A percentile compares a stretch with the other conserved stretches of the same genome.
Evolutionary conservation across 108 stramenopile species (phyloP).

Genomic region (Mayamaea pseudoterrestris): DNA sequence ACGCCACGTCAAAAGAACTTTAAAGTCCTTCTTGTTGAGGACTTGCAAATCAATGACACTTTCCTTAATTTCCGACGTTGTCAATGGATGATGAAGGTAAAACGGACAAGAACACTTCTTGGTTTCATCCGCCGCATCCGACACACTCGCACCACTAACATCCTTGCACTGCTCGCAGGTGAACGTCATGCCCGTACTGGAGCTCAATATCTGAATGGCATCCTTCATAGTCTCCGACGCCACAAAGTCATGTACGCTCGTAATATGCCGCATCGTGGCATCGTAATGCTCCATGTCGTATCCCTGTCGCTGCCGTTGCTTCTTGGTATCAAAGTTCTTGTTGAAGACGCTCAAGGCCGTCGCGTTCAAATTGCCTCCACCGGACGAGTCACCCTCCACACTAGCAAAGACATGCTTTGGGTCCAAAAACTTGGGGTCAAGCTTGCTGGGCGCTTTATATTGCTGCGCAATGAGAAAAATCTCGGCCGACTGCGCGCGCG

Average conservation of each 20-base stretch:
- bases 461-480: slow-evolving; percentile 93
- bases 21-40: slow-evolving; percentile 94
- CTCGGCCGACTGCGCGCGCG: slow-evolving; percentile 89
- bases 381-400: slow-evolving; percentile 69
- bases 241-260: slow-evolving; percentile 74
- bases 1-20: slow-evolving; percentile 88
- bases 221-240: slow-evolving; percentile 44
- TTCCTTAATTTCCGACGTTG: slow-evolving; percentile 79
- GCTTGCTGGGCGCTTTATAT: slow-evolving; percentile 84
- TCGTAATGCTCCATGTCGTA: slow-evolving; percentile 87
- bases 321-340: slow-evolving; percentile 84
- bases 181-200: slow-evolving; percentile 82
- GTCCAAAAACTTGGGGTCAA: slow-evolving; percentile 93
- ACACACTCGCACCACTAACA: slow-evolving; percentile 3
- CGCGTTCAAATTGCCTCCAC: slow-evolving; percentile 29
- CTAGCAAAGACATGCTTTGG: slow-evolving; percentile 93
- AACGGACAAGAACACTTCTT: slow-evolving; percentile 36
- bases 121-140: slow-evolving; percentile 8
- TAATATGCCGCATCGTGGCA: slow-evolving; percentile 61
- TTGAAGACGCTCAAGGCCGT: slow-evolving; percentile 75
- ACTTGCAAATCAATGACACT: slow-evolving; percentile 86
- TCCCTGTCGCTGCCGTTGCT: slow-evolving; percentile 76
- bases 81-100: slow-evolving; percentile 70
- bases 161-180: slow-evolving; percentile 37
- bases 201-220: slow-evolving; percentile 85